Evolutionary conservation across 345 rosid genomes (phyloP).

Genomic region (Punica granatum): DNA sequence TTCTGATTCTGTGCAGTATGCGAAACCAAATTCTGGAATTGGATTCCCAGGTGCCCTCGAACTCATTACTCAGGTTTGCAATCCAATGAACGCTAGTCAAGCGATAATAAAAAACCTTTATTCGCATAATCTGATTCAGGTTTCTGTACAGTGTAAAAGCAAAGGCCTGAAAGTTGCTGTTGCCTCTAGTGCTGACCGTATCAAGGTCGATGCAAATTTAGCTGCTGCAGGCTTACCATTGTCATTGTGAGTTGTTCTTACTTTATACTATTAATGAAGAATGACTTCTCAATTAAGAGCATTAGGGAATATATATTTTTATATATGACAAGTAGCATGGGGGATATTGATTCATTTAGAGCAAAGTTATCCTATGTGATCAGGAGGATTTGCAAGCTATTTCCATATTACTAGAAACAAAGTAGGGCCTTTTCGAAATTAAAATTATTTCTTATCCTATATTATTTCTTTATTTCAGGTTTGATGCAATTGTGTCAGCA

Average conservation of each 20-base stretch:
- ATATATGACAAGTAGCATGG: no score
- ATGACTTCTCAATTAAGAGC: not conserved
- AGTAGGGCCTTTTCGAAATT: not conserved
- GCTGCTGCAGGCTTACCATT: slow-evolving; percentile 76
- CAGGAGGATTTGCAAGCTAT: not conserved
- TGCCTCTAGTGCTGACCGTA: slow-evolving; percentile 93
- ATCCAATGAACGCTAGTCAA: slow-evolving; percentile 1
- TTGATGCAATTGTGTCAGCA: slow-evolving; percentile 94
- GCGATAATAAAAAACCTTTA: not conserved
- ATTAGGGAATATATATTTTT: no score
- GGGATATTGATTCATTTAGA: not conserved
- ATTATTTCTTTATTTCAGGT: slow-evolving; percentile 40
- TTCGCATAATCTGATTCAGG: not conserved
- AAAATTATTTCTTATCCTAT: slow-evolving; percentile 4
- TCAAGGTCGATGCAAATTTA: slow-evolving; percentile 93
- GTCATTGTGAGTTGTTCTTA: slow-evolving; percentile 43
- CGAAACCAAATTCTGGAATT: slow-evolving; percentile 91
- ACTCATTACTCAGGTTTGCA: slow-evolving; percentile 73
- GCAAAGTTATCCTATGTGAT: not conserved
- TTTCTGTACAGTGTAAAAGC: slow-evolving; percentile 53
- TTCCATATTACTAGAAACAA: not conserved
- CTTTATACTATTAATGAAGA: not conserved
- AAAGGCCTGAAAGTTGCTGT: slow-evolving; percentile 90
- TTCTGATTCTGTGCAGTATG: slow-evolving; percentile 39
- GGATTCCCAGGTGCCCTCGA: slow-evolving; percentile 94